phyloP scores from a whole-genome alignment of 2,329 filamentous ascomycete genomes.

The Aureobasidium sp. region DNA sequence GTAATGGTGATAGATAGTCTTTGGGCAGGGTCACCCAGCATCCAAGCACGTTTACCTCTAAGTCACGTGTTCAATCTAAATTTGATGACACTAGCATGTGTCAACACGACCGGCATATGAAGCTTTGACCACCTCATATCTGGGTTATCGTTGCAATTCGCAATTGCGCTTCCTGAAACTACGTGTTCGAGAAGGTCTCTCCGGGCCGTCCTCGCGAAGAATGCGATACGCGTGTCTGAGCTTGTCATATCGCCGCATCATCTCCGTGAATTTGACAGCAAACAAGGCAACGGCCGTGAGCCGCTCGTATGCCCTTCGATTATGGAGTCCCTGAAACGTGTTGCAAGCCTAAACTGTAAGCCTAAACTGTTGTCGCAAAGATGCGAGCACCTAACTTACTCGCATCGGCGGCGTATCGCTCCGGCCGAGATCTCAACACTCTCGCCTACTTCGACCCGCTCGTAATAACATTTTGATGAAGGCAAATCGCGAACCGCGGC shows the following conservation, averaged over 20 bases:
- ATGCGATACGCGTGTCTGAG: neutral
- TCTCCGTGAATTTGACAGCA: neutral
- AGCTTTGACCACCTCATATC: neutral
- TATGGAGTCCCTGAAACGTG: neutral
- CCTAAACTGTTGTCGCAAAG: neutral
- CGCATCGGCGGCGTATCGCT: neutral
- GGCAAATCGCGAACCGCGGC: neutral
- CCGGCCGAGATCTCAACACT: neutral
- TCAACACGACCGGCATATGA: neutral
- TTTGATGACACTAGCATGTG: neutral
- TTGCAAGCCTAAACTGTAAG: neutral
- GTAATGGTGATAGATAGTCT: too few species aligned
- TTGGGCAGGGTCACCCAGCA: neutral
- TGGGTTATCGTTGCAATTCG: neutral
- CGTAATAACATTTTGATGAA: constrained; percentile 1
- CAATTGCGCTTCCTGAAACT: constrained; percentile 7
- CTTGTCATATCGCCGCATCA: neutral
- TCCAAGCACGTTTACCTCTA: neutral
- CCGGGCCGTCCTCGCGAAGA: neutral
- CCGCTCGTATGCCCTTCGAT: neutral
- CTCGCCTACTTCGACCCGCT: constrained; percentile 6
- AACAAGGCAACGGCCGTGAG: neutral
- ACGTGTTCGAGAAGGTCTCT: neutral
- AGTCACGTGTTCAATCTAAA: neutral
- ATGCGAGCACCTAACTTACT: neutral